A percentile compares a stretch with the other conserved stretches of the same genome.
phyloP scores from a whole-genome alignment of 1,284 basidiomycete genomes.

The Naganishia cerealis region DNA sequence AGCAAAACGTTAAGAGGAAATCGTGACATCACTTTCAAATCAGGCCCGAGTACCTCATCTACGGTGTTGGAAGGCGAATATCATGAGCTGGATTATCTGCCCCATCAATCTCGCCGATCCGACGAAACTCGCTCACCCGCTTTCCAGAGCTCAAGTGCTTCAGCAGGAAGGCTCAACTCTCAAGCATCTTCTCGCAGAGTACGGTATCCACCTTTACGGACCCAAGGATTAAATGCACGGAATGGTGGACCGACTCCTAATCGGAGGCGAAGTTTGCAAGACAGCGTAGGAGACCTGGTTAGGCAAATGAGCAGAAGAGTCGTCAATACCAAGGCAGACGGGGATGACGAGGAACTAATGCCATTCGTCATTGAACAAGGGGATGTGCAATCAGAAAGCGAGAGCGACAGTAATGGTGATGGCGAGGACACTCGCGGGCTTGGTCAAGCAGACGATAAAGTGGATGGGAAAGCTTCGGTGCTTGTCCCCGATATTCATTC shows the following conservation, averaged over 20 bases:
- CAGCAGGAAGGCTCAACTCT: background rate
- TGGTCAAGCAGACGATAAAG: background rate
- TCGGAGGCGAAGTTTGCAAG: slow-evolving; percentile 6
- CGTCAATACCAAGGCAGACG: slow-evolving; percentile 7
- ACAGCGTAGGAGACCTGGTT: slow-evolving; percentile 7
- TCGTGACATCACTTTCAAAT: background rate
- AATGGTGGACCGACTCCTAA: background rate
- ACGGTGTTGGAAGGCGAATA: background rate
- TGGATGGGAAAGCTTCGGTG: background rate
- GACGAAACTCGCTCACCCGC: background rate
- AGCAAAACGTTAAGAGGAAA: background rate
- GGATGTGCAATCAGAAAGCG: slow-evolving; percentile 23
- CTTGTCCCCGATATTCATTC: background rate
- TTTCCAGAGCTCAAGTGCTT: background rate
- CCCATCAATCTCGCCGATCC: background rate
- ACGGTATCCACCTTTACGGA: background rate
- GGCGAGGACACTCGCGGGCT: background rate
- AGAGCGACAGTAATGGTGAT: slow-evolving; percentile 6
- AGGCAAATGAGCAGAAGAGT: slow-evolving; percentile 19
- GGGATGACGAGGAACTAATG: slow-evolving; percentile 13
- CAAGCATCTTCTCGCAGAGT: background rate
- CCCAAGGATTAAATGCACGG: background rate
- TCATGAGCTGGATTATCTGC: slow-evolving; percentile 1
- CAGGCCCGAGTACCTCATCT: background rate
- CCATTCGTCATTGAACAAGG: slow-evolving; percentile 13